phyloP scores from a whole-genome alignment of 2,329 filamentous ascomycete species.

The Xylaria sp. region DNA sequence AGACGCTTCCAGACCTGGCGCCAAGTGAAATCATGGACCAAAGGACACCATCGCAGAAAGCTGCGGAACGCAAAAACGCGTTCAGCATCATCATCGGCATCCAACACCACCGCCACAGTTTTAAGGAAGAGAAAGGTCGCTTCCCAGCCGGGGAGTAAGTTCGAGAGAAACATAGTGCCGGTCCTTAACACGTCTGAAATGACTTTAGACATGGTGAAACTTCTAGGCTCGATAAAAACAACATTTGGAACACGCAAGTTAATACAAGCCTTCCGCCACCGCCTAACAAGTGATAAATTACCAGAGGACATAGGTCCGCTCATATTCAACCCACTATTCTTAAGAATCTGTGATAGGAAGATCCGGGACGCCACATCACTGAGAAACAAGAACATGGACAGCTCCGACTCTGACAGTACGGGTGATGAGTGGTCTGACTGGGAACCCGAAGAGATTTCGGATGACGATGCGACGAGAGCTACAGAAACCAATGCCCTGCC shows the following conservation, averaged over 20 bases:
- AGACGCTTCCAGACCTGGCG: constrained; percentile 9
- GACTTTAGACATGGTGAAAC: neutral
- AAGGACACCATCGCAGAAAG: neutral
- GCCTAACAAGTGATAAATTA: neutral
- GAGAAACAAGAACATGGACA: neutral
- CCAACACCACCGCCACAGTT: neutral
- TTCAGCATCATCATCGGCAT: neutral
- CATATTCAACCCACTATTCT: constrained; percentile 11
- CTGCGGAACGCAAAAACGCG: neutral
- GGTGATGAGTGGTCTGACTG: constrained; percentile 11
- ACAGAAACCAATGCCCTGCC: neutral
- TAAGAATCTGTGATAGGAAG: neutral
- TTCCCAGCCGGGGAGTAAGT: neutral
- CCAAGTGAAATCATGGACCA: constrained; percentile 1
- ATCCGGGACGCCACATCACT: neutral
- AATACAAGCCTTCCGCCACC: neutral
- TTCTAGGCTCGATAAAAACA: neutral
- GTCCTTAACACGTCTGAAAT: constrained; percentile 1
- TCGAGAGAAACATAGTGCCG: neutral
- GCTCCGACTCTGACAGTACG: neutral
- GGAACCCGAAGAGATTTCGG: neutral
- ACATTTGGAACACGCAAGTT: neutral
- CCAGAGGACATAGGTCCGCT: constrained; percentile 7
- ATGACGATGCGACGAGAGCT: neutral
- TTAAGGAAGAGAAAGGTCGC: neutral